A percentile compares a stretch with the other conserved stretches of the same genome.
phyloP scores from a whole-genome alignment of 148 eudicot species.

The Gaultheria prostrata region DNA sequence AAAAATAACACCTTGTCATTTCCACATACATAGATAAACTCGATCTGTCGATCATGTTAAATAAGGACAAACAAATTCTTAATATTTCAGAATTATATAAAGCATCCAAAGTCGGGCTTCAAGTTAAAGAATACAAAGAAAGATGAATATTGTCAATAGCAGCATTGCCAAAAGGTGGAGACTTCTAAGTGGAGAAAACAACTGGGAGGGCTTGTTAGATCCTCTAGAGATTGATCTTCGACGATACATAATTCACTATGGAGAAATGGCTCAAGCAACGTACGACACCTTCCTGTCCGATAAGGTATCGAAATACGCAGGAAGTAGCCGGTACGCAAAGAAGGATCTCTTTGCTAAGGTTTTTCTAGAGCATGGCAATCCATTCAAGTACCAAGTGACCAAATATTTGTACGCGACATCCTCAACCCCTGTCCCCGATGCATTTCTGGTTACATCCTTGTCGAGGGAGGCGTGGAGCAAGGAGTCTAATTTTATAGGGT shows the following conservation, averaged over 20 bases:
- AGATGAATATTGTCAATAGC: too few relatives aligned
- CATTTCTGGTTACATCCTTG: conserved; percentile 51
- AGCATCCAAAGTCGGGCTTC: background rate
- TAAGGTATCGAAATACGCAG: conserved; percentile 51
- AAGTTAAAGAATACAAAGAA: background rate
- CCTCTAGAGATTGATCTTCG: conserved; percentile 72
- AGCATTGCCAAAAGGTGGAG: conserved; percentile 63
- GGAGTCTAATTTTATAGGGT: conserved; percentile 82
- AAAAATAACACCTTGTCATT: too few relatives aligned
- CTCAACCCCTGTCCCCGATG: conserved; percentile 49
- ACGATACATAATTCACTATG: conserved; percentile 60
- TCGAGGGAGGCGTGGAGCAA: conserved; percentile 80
- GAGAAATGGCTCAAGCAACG: conserved; percentile 76
- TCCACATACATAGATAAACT: too few relatives aligned
- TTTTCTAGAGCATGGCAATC: conserved; percentile 44
- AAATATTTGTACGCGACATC: conserved; percentile 76
- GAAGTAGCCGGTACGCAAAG: conserved; percentile 35
- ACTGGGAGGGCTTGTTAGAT: conserved; percentile 66
- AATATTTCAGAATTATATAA: too few relatives aligned
- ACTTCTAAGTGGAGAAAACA: conserved; percentile 49
- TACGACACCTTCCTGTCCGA: conserved; percentile 58
- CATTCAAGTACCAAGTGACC: conserved; percentile 59
- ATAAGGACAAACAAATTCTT: too few relatives aligned
- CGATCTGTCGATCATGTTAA: too few relatives aligned
- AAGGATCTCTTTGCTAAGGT: conserved; percentile 35